Evolutionary conservation across 352 stramenopile species (phyloP).

Genomic region (Aphanomyces invadans): DNA sequence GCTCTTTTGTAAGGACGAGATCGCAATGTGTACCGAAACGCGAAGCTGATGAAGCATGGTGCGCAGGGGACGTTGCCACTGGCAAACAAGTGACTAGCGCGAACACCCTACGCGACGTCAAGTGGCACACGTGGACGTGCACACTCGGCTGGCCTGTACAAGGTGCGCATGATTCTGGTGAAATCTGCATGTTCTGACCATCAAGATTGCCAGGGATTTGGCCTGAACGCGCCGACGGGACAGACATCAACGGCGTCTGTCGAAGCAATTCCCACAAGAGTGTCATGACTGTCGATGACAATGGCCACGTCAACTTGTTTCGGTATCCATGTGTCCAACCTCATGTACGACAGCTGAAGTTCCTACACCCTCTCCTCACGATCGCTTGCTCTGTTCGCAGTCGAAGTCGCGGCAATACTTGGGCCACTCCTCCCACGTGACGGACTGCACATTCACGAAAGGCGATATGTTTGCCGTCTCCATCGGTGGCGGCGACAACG

Average conservation of each 20-base stretch:
- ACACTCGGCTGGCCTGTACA: constrained; percentile 87
- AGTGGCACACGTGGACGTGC: constrained; percentile 86
- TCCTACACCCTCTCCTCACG: background rate
- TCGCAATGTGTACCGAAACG: no score
- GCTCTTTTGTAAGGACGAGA: constrained; percentile 87
- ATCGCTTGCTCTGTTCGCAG: background rate
- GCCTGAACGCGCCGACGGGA: constrained; percentile 63
- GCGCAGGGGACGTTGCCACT: constrained; percentile 38
- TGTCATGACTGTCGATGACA: constrained; percentile 75
- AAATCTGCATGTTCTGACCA: background rate
- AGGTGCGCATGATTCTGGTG: constrained; percentile 32
- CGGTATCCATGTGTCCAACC: constrained; percentile 41
- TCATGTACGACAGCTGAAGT: background rate
- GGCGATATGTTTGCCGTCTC: constrained; percentile 64
- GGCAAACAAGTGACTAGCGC: constrained; percentile 46
- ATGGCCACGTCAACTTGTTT: constrained; percentile 83
- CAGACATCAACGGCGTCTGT: constrained; percentile 71
- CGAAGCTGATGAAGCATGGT: background rate
- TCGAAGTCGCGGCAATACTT: constrained; percentile 34
- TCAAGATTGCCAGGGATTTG: constrained; percentile 45
- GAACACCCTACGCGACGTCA: constrained; percentile 61
- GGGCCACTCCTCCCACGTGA: constrained; percentile 68
- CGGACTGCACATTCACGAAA: constrained; percentile 51
- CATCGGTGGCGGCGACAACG: constrained; percentile 61
- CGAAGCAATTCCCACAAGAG: constrained; percentile 52